Percentiles rank a stretch among this genome's conserved stretches.
These are phyloP conservation scores for Chlamydomonas eustigma DNA, from an alignment of 139 green algal species.

Conservation along the genomic window DNA sequence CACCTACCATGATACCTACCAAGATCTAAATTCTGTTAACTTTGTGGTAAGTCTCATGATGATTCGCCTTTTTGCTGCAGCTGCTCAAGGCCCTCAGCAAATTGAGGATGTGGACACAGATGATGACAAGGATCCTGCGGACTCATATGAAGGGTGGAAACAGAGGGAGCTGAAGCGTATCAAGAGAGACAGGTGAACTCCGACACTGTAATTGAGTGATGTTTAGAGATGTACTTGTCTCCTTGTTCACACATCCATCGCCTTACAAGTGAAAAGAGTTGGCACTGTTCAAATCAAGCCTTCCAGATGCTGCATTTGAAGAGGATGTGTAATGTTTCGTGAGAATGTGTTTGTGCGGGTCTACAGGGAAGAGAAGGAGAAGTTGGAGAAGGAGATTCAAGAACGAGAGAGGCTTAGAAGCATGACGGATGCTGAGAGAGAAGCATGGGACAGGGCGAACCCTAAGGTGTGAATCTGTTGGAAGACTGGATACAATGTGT, in stretches of 20 bases:
- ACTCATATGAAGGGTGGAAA: constrained; percentile 52
- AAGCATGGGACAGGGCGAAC: constrained; percentile 64
- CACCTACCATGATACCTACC: no score
- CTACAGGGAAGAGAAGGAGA: constrained; percentile 46
- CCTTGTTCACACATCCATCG: background rate
- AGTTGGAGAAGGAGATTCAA: constrained; percentile 44
- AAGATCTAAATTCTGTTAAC: no score
- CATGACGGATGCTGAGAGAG: constrained; percentile 85
- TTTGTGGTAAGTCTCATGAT: no score
- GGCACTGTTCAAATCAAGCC: background rate
- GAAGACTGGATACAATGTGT: no score
- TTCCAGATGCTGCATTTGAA: background rate
- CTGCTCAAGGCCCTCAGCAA: constrained; percentile 5
- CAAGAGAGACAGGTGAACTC: constrained; percentile 23
- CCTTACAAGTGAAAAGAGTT: background rate
- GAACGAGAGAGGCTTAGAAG: constrained; percentile 66
- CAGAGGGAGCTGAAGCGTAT: constrained; percentile 76
- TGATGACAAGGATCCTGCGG: constrained; percentile 65
- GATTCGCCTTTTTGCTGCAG: no score
- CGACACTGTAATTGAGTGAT: background rate
- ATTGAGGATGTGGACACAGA: constrained; percentile 81
- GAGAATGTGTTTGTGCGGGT: no score
- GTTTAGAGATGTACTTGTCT: background rate
- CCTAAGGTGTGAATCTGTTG: constrained; percentile 64
- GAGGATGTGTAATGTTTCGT: no score